phyloP scores from a whole-genome alignment of 2,329 filamentous ascomycete species.

The Aureobasidium zeae region DNA sequence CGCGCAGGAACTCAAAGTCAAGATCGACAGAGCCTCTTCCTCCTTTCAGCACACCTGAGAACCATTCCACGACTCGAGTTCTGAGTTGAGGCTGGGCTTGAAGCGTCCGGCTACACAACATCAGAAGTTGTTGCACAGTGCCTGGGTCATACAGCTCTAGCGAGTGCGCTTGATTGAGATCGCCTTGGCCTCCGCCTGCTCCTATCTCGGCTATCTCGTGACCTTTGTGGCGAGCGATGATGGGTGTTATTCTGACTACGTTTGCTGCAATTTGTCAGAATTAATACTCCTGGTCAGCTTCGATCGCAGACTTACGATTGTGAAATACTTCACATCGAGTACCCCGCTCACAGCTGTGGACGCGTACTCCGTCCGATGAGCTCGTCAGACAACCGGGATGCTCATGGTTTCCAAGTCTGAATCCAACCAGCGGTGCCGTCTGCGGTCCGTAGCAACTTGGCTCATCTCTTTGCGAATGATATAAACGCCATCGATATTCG shows the following conservation, averaged over 20 bases:
- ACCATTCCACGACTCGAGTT: conserved; percentile 28
- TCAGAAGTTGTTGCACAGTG: conserved; percentile 44
- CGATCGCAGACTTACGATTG: conserved; percentile 19
- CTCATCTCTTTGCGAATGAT: conserved; percentile 47
- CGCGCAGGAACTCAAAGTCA: conserved; percentile 16
- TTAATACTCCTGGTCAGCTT: neutral
- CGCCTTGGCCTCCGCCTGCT: conserved; percentile 68
- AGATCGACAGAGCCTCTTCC: conserved; percentile 22
- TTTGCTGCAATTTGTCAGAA: conserved; percentile 25
- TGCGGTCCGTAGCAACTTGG: conserved; percentile 45
- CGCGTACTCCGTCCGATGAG: conserved; percentile 46
- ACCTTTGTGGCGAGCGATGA: conserved; percentile 58
- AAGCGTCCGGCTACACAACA: conserved; percentile 39
- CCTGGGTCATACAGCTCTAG: conserved; percentile 47
- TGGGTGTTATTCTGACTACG: conserved; percentile 68
- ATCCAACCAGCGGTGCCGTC: conserved; percentile 61
- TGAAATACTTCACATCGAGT: conserved; percentile 48
- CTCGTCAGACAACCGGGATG: conserved; percentile 64
- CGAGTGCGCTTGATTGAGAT: conserved; percentile 59
- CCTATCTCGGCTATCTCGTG: conserved; percentile 62
- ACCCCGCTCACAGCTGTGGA: conserved; percentile 82
- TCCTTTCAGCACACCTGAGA: conserved; percentile 22
- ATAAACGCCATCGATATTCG: conserved; percentile 66
- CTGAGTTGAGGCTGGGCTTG: conserved; percentile 28
- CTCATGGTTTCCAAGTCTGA: conserved; percentile 60